Evolutionary conservation across 352 stramenopile genomes (phyloP), one percentile per base, ranked within the genome.

Genomic region (Plasmopara viticola): DNA sequence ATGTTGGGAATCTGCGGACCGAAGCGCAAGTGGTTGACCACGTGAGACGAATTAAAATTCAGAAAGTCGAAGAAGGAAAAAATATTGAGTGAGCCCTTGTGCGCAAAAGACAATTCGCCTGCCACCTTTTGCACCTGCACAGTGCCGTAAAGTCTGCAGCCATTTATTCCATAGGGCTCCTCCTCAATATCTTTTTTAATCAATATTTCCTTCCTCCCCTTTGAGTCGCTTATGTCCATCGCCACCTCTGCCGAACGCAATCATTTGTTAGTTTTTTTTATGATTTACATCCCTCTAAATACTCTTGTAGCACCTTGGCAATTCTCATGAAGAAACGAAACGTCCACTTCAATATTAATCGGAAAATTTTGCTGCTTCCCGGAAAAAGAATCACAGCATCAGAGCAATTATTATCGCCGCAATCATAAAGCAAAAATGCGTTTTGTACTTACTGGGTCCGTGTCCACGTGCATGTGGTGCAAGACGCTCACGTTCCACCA

Each of bases 391-490:
- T 35, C 7, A 33, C 18, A 18, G 33, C 10, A 20, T 69, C 40
- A 65, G 28, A 25, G 20, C 17, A 33, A 48, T 46, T 50, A 64
- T 48, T 58, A 20, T 18, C 15, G 4, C 10, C 14, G 6, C 8
- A 46, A 52, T 28, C 52, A 13, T 2, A 34, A 12, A n/a, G 4
- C 3, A 34, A 46, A 46, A 29, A 17, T 2, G n/a, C 14, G 30
- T 34, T 30, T 44, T 30, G 7, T 4, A 68, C 71, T 62, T 74
- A 94, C 84, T 64, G 84, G 69, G 25, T 74, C 60, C 14, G 73
- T 90, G 67, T 94, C 84, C 46, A 94, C 84, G 56, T 94, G 80
- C 84, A 94, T 94, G 72, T 77, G 84, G 60, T 94, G 81, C 39
- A 76, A 72, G 46, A 91, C 78, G 51, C 85, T 82, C 55, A 90